A percentile compares a stretch with the other conserved stretches of the same genome.
These are phyloP conservation scores for Phytophthora hibernalis DNA, from an alignment of 352 stramenopile genomes.

Conservation along the genomic window DNA sequence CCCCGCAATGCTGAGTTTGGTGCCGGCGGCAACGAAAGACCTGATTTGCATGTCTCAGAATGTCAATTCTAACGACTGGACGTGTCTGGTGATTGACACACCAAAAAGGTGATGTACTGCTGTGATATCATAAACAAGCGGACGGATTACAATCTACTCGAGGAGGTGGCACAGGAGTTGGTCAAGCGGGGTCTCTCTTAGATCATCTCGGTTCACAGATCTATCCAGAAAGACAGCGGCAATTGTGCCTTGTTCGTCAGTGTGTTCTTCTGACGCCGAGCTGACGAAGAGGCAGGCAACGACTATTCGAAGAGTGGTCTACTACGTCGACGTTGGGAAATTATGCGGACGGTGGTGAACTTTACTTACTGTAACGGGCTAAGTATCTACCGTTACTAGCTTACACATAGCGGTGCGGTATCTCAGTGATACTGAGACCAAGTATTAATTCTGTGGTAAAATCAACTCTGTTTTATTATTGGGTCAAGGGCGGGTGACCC, in stretches of 20 bases:
- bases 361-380: too few relatives aligned
- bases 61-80: conserved; percentile 7
- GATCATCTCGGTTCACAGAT: background rate
- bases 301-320: background rate
- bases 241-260: conserved; percentile 11
- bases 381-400: too few relatives aligned
- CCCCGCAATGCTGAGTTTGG: background rate
- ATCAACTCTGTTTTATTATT: too few relatives aligned
- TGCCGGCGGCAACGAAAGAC: background rate
- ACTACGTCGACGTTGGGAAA: background rate
- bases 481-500: too few relatives aligned
- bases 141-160: conserved; percentile 1
- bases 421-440: too few relatives aligned
- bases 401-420: too few relatives aligned
- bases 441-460: too few relatives aligned
- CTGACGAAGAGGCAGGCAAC: background rate
- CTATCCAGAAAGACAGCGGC: conserved; percentile 8
- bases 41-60: conserved; percentile 10
- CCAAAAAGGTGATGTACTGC: background rate
- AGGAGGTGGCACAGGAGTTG: background rate
- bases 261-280: background rate
- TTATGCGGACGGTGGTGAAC: background rate
- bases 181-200: background rate
- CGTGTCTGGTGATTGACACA: conserved; percentile 1
- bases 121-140: conserved; percentile 16